Base-by-base conservation (phyloP, 768 basidiomycete genomes). In the Termitomyces sp. region DNA sequence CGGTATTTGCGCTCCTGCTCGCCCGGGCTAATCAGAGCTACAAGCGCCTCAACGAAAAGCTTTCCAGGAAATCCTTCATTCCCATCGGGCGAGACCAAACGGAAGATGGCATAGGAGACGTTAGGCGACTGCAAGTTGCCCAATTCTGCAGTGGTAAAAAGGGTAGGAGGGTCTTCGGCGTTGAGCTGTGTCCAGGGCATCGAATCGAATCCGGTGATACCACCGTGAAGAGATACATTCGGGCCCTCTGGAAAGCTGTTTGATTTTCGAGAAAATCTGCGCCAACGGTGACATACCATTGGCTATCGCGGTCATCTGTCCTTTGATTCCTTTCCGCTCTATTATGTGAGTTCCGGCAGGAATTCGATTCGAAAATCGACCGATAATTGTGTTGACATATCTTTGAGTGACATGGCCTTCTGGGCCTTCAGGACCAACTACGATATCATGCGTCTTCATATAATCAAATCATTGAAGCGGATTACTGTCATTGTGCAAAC, bases 351-450 rank as follows among this genome's bases (percentile, higher is more conserved):
- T 75, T 27, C 83, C 83, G n/a, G 81, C 82, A 1, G 88, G 86
- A 54, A 91, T 76, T 36, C 88, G 80, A 71, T 91, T 91, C 24
- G 87, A 76, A 63, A 89, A 90, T 65, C 88, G 76, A 31, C 89
- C 89, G 53, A 91, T 78, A 66, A 89, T 77, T 11, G 85, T 83
- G 72, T 91, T 90, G 48, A 80, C 84, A 71, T 91, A 91, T 70
- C 84, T 87, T 68, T 86, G 80, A 12, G 68, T 70, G 34, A 75
- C 68, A 68, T 90, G 87, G 60, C 77, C 82, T 61, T 77, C 66
- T 52, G 87, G 83, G 46, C 75, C 70, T 72, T 89, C 85, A 41
- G 89, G 89, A 18, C 88, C 89, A 63, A 89, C 78, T 45, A 91
- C 82, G 58, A 91, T 80, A 69, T 91, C 89, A 71, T 91, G 87